Evolutionary conservation across 352 stramenopile species (phyloP).

Genomic region (Phytophthora megakarya): DNA sequence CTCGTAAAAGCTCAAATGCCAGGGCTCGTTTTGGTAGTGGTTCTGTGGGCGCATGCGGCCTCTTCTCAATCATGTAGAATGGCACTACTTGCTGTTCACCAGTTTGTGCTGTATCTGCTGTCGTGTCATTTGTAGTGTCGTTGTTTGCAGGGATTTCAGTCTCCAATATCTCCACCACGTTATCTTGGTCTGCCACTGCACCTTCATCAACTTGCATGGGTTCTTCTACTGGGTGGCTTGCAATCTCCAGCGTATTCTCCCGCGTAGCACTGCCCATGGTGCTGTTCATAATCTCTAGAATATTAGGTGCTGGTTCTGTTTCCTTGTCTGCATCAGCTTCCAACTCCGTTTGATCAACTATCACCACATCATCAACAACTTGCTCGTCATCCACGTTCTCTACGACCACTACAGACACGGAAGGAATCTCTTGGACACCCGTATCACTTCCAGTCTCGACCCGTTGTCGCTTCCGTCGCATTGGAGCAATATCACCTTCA

Average conservation of each 20-base stretch:
- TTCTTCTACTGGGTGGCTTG: constrained; percentile 45
- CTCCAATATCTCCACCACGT: constrained; percentile 6
- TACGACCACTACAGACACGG: constrained; percentile 20
- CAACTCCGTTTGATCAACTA: constrained; percentile 17
- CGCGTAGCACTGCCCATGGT: constrained; percentile 6
- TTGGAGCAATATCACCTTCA: constrained; percentile 4
- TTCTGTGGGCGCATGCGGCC: constrained; percentile 28
- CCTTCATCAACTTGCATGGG: constrained; percentile 37
- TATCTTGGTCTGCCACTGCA: constrained; percentile 20
- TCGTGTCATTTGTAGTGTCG: neutral
- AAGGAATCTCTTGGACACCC: constrained; percentile 17
- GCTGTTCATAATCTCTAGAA: constrained; percentile 37
- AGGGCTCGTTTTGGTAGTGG: constrained; percentile 53
- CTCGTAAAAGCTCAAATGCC: constrained; percentile 67
- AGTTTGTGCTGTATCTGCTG: neutral
- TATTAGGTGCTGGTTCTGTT: constrained; percentile 29
- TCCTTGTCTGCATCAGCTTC: constrained; percentile 9
- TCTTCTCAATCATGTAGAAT: constrained; percentile 61
- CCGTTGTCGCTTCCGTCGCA: constrained; percentile 34
- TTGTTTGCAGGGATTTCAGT: neutral
- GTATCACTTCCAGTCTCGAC: constrained; percentile 2
- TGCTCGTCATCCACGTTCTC: constrained; percentile 17
- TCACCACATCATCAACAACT: constrained; percentile 15
- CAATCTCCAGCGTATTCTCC: constrained; percentile 39
- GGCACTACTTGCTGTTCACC: constrained; percentile 15